Evolutionary conservation across 2,329 filamentous ascomycete species (phyloP), one percentile per base, ranked within the genome.

Genomic region (Botrytis cinerea): DNA sequence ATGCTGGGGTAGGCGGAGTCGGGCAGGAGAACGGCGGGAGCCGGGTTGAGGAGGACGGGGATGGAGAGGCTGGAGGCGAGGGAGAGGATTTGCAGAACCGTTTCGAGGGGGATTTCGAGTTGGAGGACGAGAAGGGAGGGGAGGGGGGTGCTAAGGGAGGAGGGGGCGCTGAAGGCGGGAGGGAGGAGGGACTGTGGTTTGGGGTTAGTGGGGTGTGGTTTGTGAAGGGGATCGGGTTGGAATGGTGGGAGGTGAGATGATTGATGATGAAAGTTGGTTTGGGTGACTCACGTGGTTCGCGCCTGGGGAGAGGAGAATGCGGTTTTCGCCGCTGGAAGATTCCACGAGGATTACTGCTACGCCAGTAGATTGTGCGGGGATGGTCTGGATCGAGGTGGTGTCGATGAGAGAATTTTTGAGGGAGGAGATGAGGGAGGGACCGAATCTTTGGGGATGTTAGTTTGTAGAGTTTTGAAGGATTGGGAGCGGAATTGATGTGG

Each of bases 41-140:
- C 95, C 25, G 95, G 94, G 82, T 98, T 98, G 76, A 97, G 87
- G 68, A 98, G 87, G 2, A 95, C 91, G 51, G 87, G 85, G 2
- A 92, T 85, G 2, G 82, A 81, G 43, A 83, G 82, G 45, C 78
- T 78, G 40, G 85, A 83, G 14, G 87, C 87, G 20, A 86, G 84
- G 66, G 79, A 79, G 45, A 94, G 82, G 67, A 91, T 88, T 51
- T 87, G 86, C 68, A 93, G 81, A 22, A 93, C 88, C 0, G 91
- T 92, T 2, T 85, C 82, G 25, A 91, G 81, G 1, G 92, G 92
- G 46, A 93, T 92, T 82, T 95, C 92, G n/a, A 93, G 88, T 84
- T 95, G 92, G 86, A 94, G 86, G 74, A 94, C 87, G 63, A 94
- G 85, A 32, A 94, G 83, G 80, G 91, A 87, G 0, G 91, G 90